Conservation (phyloP, 352 stramenopile species). For the Pythium dissimile region DNA sequence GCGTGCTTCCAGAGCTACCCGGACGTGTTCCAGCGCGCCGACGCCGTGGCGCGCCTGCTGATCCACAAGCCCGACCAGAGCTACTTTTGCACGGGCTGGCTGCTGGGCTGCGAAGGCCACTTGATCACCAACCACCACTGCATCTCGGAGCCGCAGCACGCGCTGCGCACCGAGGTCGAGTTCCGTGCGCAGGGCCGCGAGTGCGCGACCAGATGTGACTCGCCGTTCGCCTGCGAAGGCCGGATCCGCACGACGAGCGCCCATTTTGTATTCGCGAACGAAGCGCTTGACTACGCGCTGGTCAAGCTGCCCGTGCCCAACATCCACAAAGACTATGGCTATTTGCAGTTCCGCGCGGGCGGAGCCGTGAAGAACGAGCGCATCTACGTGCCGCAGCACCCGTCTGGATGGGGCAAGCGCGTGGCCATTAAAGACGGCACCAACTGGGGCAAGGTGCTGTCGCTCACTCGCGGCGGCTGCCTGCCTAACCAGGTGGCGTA, state of each 20-base stretch:
- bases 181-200: conserved; percentile 45
- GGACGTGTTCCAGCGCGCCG: conserved; percentile 20
- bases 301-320: conserved; percentile 57
- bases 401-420: conserved; percentile 58
- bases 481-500: conserved; percentile 54
- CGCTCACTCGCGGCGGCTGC: conserved; percentile 39
- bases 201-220: conserved; percentile 34
- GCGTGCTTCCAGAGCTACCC: conserved; percentile 34
- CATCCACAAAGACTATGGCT: conserved; percentile 43
- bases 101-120: conserved; percentile 71
- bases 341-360: conserved; percentile 40
- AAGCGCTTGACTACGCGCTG: conserved; percentile 56
- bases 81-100: conserved; percentile 74
- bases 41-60: conserved; percentile 50
- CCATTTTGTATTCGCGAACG: conserved; percentile 36
- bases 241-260: conserved; percentile 24
- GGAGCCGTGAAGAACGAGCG: conserved; percentile 42
- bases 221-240: conserved; percentile 32
- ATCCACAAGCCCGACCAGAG: conserved; percentile 55
- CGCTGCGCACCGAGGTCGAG: conserved; percentile 64
- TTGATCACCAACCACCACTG: conserved; percentile 83
- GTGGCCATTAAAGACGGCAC: conserved; percentile 52
- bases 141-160: conserved; percentile 44
- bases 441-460: conserved; percentile 34
- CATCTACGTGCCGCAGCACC: conserved; percentile 66